Evolutionary conservation across 306 rosid species (phyloP).

Genomic region (Lathyrus aphaca): DNA sequence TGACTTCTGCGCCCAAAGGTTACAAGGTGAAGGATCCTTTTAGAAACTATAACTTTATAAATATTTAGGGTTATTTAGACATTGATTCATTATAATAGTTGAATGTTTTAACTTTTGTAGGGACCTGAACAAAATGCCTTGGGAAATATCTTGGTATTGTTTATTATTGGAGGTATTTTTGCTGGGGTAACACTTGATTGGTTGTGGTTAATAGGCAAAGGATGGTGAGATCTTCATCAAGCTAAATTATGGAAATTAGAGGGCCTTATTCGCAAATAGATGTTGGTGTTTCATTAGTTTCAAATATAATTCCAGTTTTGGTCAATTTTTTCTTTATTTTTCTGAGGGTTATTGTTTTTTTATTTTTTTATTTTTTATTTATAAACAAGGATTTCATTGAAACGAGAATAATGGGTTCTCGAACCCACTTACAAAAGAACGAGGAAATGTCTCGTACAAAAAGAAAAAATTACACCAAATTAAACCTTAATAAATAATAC

Average conservation of each 20-base stretch:
- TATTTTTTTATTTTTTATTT: too few species aligned
- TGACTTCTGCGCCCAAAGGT: conserved; percentile 84
- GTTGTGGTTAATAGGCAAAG: conserved; percentile 95
- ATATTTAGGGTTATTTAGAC: background rate
- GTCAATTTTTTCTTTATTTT: too few species aligned
- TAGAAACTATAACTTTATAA: background rate
- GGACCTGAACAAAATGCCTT: conserved; percentile 97
- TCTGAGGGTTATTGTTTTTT: too few species aligned
- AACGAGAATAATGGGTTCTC: too few species aligned
- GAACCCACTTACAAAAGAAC: too few species aligned
- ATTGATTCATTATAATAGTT: background rate
- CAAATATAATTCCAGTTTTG: background rate
- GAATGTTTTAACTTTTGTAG: conserved; percentile 39
- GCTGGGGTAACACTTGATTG: conserved; percentile 86
- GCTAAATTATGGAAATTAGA: background rate
- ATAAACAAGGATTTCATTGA: too few species aligned
- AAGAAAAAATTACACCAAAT: too few species aligned
- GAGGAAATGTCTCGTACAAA: too few species aligned
- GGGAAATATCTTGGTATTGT: conserved; percentile 82
- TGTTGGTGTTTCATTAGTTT: background rate
- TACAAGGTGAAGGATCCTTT: conserved; percentile 64
- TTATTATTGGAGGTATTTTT: conserved; percentile 73
- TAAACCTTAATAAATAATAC: too few species aligned
- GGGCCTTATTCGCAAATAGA: background rate
- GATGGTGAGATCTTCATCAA: conserved; percentile 58